Evolutionary conservation across 148 eudicot species (phyloP), one percentile per base, ranked within the genome.

Genomic region (Persicaria maculosa): DNA sequence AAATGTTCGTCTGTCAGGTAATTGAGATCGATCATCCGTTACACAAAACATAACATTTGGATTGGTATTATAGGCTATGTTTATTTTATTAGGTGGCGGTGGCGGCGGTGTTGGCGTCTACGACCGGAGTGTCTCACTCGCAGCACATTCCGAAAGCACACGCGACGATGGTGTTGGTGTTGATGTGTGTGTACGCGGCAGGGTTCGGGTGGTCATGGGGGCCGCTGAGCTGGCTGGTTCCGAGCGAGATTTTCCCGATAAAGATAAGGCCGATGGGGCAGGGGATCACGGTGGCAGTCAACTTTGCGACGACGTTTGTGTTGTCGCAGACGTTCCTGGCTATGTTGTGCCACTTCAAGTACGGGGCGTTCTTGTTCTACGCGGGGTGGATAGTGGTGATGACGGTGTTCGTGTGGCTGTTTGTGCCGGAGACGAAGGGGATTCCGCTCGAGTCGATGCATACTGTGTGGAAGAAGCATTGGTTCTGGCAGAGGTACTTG

Each of bases 171-270:
- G 67, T 86, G 25, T 54, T 86, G 45, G 72, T 78, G 36, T 25
- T 86, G 15, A 72, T 84, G 83, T 86, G 89, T 70, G 25, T 68
- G 47, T 79, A 61, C 20, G 57, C 53, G 0, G 74, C 85, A n/a
- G 86, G 79, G 12, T 86, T 84, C 50, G 89, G 85, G 5, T 86
- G 89, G 89, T 86, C 87, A 15, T 82, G 86, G 86, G 86, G 86
- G 1, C 89, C 89, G 31, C 78, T 86, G 14, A 77, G 74, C 3
- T 83, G 86, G 85, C 64, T 83, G 9, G 68, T 86, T 11, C 85
- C 86, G 7, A 83, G 85, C 47, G 89, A 86, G 50, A 83, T 81
- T 44, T 77, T 86, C 25, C 87, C 85, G 1, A 17, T 80, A 57
- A 77, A 84, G 52, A 73, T 82, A 31, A 59, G 85, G 70, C 31